Conservation (phyloP, 129 eudicot species). For the Artemisia annua region DNA sequence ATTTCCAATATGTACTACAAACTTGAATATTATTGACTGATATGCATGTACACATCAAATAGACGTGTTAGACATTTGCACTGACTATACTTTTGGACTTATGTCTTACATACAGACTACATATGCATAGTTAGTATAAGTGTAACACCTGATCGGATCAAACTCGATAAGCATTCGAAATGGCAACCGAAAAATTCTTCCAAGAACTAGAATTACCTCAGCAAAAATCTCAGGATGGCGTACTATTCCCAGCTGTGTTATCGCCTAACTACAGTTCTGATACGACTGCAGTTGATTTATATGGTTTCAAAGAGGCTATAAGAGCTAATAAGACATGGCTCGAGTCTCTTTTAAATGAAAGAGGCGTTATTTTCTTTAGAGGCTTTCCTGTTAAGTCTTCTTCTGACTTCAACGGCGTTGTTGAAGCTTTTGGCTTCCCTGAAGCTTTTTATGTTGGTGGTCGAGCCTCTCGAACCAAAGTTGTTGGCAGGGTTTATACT, state of each 20-base stretch:
- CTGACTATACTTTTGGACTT: too few species aligned
- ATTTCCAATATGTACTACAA: too few species aligned
- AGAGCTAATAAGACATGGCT: conserved; percentile 44
- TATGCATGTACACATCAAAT: too few species aligned
- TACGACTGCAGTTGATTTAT: neutral
- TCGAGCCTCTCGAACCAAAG: neutral
- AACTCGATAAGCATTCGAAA: neutral
- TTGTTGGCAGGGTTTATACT: conserved; percentile 5
- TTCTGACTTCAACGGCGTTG: conserved; percentile 56
- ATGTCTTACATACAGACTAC: too few species aligned
- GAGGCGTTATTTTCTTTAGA: conserved; percentile 20
- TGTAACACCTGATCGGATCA: too few species aligned
- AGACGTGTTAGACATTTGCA: too few species aligned
- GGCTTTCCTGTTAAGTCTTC: conserved; percentile 4
- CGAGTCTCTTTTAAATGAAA: conserved; percentile 14
- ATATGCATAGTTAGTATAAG: too few species aligned
- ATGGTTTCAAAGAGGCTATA: conserved; percentile 35
- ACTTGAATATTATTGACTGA: too few species aligned
- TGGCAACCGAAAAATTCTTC: conserved; percentile 36
- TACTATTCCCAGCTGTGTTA: conserved; percentile 50
- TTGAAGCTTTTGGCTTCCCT: conserved; percentile 22
- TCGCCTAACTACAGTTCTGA: conserved; percentile 33
- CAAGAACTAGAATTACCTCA: conserved; percentile 36
- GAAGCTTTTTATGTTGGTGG: conserved; percentile 12
- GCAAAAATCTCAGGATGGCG: conserved; percentile 37